Evolutionary conservation across 2,329 filamentous ascomycete genomes (phyloP), one percentile per base, ranked within the genome.

Genomic region (Malbranchea cinnamomea): DNA sequence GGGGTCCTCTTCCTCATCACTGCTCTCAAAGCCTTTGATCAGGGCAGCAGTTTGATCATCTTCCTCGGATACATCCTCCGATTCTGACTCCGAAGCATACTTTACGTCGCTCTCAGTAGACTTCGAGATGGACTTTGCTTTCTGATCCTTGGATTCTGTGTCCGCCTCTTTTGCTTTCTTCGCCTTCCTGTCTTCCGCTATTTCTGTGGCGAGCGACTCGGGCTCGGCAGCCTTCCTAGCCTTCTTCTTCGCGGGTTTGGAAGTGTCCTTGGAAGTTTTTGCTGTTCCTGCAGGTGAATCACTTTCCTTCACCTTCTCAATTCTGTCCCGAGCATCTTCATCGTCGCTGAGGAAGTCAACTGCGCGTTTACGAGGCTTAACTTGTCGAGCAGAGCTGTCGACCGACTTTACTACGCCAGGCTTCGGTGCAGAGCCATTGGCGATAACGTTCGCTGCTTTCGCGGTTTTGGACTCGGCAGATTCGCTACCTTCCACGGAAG

Each of bases 11-110:
- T 66, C 62, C 31, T 68, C 66, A 19, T 54, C 59, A 30, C 60
- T 63, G 41, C 62, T 67, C 47, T 70, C 66, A 35, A 71, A 70
- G 6, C 67, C 67, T 36, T 59, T 59, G 37, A 71, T 54, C 14
- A 71, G 52, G 12, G 59, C 63, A 18, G 57, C 54, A n/a, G 65
- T 68, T 38, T 67, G 63, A 38, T 69, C 65, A 38, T 63, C 62
- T 23, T 54, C 46, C 15, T 50, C 48, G 20, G 18, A 14, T 14
- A 26, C 1, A 6, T 38, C 42, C 7, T 42, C 41, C 12, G 47
- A 44, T 16, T 44, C 31, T 13, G 45, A 36, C n/a, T 28, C 26
- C 3, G 30, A 21, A 5, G 63, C 65, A 3, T 55, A 56, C 11
- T 31, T 33, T 9, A 29, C 24, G 8, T 11, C 50, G 42, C 65